Evolutionary conservation across 345 rosid species (phyloP).

Genomic region (Linum tenue): DNA sequence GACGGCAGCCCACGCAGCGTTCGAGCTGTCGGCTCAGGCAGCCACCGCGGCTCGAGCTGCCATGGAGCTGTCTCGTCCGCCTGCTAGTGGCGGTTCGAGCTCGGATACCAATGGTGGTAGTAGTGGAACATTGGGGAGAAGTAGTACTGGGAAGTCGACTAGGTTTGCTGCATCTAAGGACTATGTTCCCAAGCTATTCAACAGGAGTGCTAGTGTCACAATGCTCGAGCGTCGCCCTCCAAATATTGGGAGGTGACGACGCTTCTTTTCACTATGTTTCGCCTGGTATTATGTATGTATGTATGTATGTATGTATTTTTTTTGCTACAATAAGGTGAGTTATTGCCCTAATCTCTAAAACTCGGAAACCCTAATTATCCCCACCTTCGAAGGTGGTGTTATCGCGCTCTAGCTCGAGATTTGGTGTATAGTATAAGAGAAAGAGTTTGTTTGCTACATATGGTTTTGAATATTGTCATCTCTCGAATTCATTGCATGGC

Average conservation of each 20-base stretch:
- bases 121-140: background rate
- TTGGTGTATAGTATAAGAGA: too few species aligned
- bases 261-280: too few species aligned
- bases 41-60: conserved; percentile 93
- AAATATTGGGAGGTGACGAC: background rate
- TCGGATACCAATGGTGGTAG: background rate
- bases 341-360: too few species aligned
- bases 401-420: background rate
- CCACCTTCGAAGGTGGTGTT: conserved; percentile 38
- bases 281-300: too few species aligned
- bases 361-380: conserved; percentile 34
- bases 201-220: background rate
- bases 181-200: background rate
- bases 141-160: background rate
- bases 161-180: background rate
- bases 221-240: background rate
- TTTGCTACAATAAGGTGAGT: too few species aligned
- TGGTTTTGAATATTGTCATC: too few species aligned
- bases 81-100: background rate
- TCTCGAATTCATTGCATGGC: background rate
- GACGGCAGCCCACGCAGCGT: conserved; percentile 94
- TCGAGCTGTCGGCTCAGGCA: conserved; percentile 70
- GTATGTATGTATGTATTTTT: too few species aligned
- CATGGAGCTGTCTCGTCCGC: conserved; percentile 57
- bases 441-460: too few species aligned